A percentile compares a stretch with the other conserved stretches of the same genome.
Evolutionary conservation across 164 flowering plant species (phyloP).

Genomic region (Tetracentron sinense): DNA sequence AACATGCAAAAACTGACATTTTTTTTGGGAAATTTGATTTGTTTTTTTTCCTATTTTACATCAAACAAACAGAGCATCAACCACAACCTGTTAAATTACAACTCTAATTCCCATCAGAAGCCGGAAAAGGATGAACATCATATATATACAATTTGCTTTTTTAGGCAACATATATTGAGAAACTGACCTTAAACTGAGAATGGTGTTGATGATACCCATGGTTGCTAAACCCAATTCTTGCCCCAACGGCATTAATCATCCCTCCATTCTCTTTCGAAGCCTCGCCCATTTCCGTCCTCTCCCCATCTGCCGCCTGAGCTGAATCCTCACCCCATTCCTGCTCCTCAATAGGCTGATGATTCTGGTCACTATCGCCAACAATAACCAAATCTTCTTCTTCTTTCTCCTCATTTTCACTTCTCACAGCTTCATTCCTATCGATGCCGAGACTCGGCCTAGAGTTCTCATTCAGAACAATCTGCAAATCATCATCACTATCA

Average conservation of each 20-base stretch:
- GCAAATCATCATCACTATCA: slow-evolving; percentile 95
- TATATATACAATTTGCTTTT: slow-evolving; percentile 10
- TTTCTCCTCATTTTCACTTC: slow-evolving; percentile 54
- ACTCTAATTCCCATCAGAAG: slow-evolving; percentile 18
- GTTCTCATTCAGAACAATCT: slow-evolving; percentile 82
- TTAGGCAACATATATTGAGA: slow-evolving; percentile 20
- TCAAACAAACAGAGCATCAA: slow-evolving; percentile 9
- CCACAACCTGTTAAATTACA: slow-evolving; percentile 19
- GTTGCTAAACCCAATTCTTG: slow-evolving; percentile 64
- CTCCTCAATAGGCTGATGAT: slow-evolving; percentile 51
- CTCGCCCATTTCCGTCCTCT: slow-evolving; percentile 61
- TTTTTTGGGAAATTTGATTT: too few species aligned
- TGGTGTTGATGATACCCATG: slow-evolving; percentile 79
- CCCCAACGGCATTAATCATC: slow-evolving; percentile 25
- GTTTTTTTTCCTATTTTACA: too few species aligned
- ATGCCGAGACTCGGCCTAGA: slow-evolving; percentile 32
- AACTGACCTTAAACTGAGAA: slow-evolving; percentile 99
- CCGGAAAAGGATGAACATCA: slow-evolving; percentile 18
- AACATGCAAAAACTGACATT: too few species aligned
- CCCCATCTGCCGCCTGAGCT: slow-evolving; percentile 46
- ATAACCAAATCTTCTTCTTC: slow-evolving; percentile 77
- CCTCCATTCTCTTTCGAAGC: slow-evolving; percentile 44
- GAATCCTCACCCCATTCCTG: slow-evolving; percentile 74
- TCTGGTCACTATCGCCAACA: slow-evolving; percentile 48
- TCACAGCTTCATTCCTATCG: slow-evolving; percentile 41